Conservation (phyloP, 805 yeast genomes). For the Lipomyces starkeyi region DNA sequence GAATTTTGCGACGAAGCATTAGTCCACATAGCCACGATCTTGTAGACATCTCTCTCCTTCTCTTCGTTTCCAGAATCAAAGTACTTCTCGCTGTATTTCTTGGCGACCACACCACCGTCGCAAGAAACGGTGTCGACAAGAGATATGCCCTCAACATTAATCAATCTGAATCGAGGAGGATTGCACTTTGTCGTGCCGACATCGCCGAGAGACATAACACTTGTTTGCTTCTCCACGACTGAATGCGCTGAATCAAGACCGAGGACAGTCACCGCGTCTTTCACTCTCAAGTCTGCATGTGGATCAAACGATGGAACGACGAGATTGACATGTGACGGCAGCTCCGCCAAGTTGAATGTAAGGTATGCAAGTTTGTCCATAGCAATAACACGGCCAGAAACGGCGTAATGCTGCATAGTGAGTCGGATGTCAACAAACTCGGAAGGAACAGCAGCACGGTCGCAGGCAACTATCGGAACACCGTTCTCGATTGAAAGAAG, state of each 20-base stretch:
- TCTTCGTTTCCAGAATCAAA: conserved; percentile 5
- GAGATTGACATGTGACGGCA: conserved; percentile 28
- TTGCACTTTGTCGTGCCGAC: conserved; percentile 34
- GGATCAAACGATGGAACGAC: conserved; percentile 23
- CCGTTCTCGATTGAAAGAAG: conserved; percentile 24
- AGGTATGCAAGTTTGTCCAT: conserved; percentile 33
- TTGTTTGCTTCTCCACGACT: conserved; percentile 28
- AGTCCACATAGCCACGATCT: conserved; percentile 30
- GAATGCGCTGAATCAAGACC: conserved; percentile 25
- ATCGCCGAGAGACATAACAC: conserved; percentile 20
- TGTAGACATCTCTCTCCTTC: conserved; percentile 13
- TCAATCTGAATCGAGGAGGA: conserved; percentile 34
- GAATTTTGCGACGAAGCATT: conserved; percentile 33
- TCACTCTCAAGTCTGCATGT: conserved; percentile 12
- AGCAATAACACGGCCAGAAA: conserved; percentile 32
- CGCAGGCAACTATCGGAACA: conserved; percentile 31
- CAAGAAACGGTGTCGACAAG: conserved; percentile 29
- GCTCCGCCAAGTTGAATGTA: conserved; percentile 24
- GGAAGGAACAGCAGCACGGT: conserved; percentile 36
- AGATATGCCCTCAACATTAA: conserved; percentile 30
- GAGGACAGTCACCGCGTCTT: conserved; percentile 27
- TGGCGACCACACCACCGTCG: conserved; percentile 33
- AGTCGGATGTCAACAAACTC: conserved; percentile 32
- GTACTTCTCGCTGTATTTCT: neutral
- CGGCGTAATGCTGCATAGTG: conserved; percentile 35